phyloP scores from a whole-genome alignment of 2,329 filamentous ascomycete species.

The Fusarium sororula region DNA sequence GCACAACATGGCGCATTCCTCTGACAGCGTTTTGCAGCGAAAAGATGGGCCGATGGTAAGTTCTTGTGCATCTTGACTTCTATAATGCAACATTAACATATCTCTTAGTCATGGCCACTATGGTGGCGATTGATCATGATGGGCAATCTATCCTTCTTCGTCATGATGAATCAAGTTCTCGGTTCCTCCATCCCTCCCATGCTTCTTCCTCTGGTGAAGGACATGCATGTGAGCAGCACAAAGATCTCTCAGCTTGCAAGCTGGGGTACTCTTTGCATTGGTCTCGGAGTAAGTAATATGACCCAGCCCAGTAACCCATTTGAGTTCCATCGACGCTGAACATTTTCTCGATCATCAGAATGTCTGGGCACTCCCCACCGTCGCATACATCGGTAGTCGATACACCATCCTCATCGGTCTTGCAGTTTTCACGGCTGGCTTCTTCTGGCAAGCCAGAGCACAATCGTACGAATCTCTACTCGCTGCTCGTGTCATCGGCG shows the following conservation, averaged over 20 bases:
- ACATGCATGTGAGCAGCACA: background rate
- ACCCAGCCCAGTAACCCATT: rapidly evolving
- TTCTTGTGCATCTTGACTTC: background rate
- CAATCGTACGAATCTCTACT: background rate
- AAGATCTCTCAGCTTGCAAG: background rate
- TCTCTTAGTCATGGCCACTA: background rate
- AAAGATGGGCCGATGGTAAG: background rate
- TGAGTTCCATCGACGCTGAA: background rate
- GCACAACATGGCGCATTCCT: background rate
- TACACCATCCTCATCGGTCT: background rate
- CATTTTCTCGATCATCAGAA: background rate
- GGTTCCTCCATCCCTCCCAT: background rate
- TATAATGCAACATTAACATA: no score
- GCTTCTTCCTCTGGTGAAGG: background rate
- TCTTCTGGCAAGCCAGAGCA: background rate
- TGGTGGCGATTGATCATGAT: background rate
- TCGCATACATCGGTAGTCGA: background rate
- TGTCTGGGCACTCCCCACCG: background rate
- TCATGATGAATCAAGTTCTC: background rate
- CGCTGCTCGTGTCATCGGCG: background rate
- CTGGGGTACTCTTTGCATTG: background rate
- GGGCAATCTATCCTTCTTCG: background rate
- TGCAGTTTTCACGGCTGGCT: background rate
- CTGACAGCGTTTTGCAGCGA: background rate
- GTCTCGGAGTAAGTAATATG: background rate